These are phyloP conservation scores for Cyclotella distinguenda DNA, from an alignment of 108 stramenopile genomes.

Conservation along the genomic window DNA sequence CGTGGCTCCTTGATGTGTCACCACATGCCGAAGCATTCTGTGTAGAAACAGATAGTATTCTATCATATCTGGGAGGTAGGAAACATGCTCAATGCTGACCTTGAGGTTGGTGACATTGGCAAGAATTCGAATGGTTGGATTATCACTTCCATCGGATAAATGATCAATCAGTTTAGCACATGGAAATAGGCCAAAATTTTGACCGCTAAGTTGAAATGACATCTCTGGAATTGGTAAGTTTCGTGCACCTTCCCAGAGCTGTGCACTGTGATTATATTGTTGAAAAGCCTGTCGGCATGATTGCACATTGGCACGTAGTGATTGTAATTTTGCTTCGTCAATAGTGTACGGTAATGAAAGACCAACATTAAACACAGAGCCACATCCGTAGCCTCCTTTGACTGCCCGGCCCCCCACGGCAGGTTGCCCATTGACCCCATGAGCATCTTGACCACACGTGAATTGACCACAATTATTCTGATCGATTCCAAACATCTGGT, in stretches of 20 bases:
- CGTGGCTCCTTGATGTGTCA: slow-evolving; percentile 17
- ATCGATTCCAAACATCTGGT: slow-evolving; percentile 20
- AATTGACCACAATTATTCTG: slow-evolving; percentile 29
- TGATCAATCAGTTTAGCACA: slow-evolving; percentile 2
- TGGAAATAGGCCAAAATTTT: slow-evolving; percentile 7
- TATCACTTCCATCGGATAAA: neutral
- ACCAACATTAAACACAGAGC: slow-evolving; percentile 1
- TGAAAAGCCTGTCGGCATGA: slow-evolving; percentile 2
- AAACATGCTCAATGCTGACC: slow-evolving; percentile 14
- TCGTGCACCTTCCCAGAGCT: slow-evolving; percentile 24
- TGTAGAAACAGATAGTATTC: slow-evolving; percentile 34
- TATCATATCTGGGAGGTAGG: slow-evolving; percentile 32
- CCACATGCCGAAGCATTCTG: slow-evolving; percentile 24
- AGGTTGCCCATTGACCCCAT: slow-evolving; percentile 15
- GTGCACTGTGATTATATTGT: slow-evolving; percentile 16
- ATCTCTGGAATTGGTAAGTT: slow-evolving; percentile 3
- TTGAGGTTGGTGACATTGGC: neutral
- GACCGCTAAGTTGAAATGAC: slow-evolving; percentile 7
- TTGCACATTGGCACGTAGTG: slow-evolving; percentile 3
- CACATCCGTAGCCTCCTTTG: slow-evolving; percentile 15
- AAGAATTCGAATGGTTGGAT: neutral
- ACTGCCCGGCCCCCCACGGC: slow-evolving; percentile 19
- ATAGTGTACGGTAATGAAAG: slow-evolving; percentile 13
- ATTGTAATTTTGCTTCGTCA: slow-evolving; percentile 6
- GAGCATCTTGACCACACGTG: slow-evolving; percentile 27